phyloP scores from a whole-genome alignment of 1,139 yeast species.

The Debaryomyces fabryi region DNA sequence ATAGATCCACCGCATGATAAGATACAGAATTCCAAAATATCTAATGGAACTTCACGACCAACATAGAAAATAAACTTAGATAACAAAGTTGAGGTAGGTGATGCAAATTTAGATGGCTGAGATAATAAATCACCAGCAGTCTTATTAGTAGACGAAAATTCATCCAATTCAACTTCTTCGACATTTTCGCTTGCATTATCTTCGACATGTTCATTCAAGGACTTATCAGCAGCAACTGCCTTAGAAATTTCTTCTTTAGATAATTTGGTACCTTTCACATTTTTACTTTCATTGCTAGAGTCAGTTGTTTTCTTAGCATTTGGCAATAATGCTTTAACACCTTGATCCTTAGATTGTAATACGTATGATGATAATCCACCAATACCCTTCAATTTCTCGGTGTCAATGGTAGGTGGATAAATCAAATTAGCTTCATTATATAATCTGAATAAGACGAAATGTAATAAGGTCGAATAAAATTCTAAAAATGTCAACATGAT shows the following conservation, averaged over 20 bases:
- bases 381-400: constrained; percentile 71
- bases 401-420: constrained; percentile 88
- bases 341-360: constrained; percentile 49
- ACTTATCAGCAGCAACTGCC: constrained; percentile 54
- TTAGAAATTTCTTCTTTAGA: constrained; percentile 47
- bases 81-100: constrained; percentile 66
- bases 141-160: constrained; percentile 63
- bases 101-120: constrained; percentile 73
- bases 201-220: constrained; percentile 37
- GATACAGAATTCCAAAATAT: constrained; percentile 84
- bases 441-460: constrained; percentile 81
- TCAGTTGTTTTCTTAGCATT: constrained; percentile 20
- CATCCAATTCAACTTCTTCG: constrained; percentile 59
- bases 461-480: constrained; percentile 88
- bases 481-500: constrained; percentile 97
- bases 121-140: constrained; percentile 73
- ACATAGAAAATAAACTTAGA: constrained; percentile 77
- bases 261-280: constrained; percentile 43
- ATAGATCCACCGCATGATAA: constrained; percentile 86
- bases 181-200: constrained; percentile 46
- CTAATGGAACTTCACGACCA: constrained; percentile 96
- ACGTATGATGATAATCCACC: constrained; percentile 90
- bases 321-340: constrained; percentile 46
- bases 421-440: constrained; percentile 83
- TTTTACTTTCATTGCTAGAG: constrained; percentile 17